Evolutionary conservation across 164 flowering plant genomes (phyloP).

Genomic region (Annona cherimola): DNA sequence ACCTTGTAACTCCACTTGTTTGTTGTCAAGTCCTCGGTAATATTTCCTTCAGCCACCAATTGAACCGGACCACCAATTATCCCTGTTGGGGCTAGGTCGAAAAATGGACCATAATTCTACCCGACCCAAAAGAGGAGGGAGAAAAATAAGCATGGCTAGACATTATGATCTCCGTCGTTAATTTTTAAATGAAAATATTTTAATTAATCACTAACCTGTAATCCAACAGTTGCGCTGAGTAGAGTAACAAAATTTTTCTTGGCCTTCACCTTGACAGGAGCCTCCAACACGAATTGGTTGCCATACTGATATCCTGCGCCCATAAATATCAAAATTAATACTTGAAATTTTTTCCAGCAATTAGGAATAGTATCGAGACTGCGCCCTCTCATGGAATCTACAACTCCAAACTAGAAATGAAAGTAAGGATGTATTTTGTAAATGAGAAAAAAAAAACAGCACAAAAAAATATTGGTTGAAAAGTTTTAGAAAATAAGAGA

Average conservation of each 20-base stretch:
- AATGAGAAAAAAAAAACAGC: too few species aligned
- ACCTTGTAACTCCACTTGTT: slow-evolving; percentile 45
- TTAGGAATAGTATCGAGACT: too few species aligned
- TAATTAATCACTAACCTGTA: slow-evolving; percentile 23
- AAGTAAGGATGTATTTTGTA: too few species aligned
- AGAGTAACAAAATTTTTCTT: slow-evolving; percentile 46
- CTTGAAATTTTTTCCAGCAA: too few species aligned
- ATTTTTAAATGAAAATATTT: not conserved
- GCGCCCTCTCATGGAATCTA: too few species aligned
- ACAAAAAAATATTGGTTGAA: too few species aligned
- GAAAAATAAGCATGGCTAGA: not conserved
- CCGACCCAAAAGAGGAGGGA: not conserved
- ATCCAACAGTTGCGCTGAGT: slow-evolving; percentile 59
- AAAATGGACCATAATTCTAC: slow-evolving; percentile 54
- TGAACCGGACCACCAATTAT: slow-evolving; percentile 43
- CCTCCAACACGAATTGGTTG: slow-evolving; percentile 14
- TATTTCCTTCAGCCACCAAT: slow-evolving; percentile 31
- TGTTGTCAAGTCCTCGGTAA: slow-evolving; percentile 41
- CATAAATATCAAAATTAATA: too few species aligned
- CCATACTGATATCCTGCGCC: too few species aligned
- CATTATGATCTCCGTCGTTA: not conserved
- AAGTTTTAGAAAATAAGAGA: too few species aligned
- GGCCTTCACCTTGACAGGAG: slow-evolving; percentile 20
- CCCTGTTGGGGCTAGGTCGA: slow-evolving; percentile 36
- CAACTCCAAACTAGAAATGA: too few species aligned